These are phyloP conservation scores for Prosopis cineraria DNA, from an alignment of 306 rosid species.

Conservation along the genomic window DNA sequence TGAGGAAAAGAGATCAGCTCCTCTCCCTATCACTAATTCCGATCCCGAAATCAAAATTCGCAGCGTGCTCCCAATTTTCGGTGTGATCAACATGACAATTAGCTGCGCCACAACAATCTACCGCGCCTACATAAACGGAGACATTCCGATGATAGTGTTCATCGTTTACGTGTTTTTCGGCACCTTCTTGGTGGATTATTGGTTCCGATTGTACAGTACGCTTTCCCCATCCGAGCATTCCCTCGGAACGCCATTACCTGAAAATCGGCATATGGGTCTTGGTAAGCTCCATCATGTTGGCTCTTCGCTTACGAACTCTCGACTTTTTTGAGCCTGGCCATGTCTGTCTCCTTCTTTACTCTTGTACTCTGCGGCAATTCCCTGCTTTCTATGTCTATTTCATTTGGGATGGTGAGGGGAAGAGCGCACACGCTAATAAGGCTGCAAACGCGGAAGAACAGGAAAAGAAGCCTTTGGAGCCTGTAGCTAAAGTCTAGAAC, in stretches of 20 bases:
- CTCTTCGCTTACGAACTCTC: slow-evolving; percentile 37
- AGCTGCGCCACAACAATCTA: slow-evolving; percentile 20
- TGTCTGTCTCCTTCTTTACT: background rate
- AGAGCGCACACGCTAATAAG: background rate
- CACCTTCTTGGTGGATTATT: slow-evolving; percentile 25
- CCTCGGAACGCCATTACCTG: background rate
- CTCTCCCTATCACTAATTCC: slow-evolving; percentile 9
- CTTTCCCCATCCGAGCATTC: background rate
- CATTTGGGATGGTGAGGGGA: slow-evolving; percentile 1
- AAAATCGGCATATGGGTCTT: slow-evolving; percentile 36
- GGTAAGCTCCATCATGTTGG: slow-evolving; percentile 30
- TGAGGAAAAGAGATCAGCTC: background rate
- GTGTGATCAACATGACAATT: slow-evolving; percentile 25
- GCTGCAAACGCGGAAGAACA: background rate
- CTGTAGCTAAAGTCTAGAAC: background rate
- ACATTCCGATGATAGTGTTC: slow-evolving; percentile 18
- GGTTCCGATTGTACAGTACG: background rate
- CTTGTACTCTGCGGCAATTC: slow-evolving; percentile 19
- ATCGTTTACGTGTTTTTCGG: slow-evolving; percentile 12
- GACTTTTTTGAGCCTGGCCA: slow-evolving; percentile 6
- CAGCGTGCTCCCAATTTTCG: slow-evolving; percentile 9
- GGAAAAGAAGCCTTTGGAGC: background rate
- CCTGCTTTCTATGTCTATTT: slow-evolving; percentile 33
- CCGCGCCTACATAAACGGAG: slow-evolving; percentile 26
- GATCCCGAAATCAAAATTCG: background rate